phyloP scores from a whole-genome alignment of 352 stramenopile species.

The Globisporangium okanoganense region DNA sequence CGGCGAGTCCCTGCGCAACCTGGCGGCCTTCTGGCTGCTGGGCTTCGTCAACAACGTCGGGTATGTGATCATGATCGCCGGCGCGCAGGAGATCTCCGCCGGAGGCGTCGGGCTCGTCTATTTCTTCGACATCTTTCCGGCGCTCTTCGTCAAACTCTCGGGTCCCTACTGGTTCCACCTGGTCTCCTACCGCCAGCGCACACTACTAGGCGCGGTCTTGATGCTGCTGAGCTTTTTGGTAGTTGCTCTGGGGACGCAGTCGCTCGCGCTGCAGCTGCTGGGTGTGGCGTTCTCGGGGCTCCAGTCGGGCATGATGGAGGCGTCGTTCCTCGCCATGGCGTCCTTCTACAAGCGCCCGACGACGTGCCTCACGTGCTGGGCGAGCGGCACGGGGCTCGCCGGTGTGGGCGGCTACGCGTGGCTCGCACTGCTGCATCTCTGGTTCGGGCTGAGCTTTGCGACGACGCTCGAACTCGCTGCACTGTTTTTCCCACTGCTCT shows the following conservation, averaged over 20 bases:
- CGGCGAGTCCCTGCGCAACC: conserved; percentile 49
- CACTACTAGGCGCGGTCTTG: conserved; percentile 57
- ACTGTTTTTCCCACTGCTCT: conserved; percentile 56
- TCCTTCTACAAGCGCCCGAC: conserved; percentile 74
- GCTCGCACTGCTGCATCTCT: conserved; percentile 74
- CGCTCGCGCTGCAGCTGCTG: conserved; percentile 74
- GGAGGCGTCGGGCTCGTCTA: conserved; percentile 91
- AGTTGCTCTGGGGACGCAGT: conserved; percentile 53
- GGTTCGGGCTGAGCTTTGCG: conserved; percentile 62
- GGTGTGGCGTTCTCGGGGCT: conserved; percentile 86
- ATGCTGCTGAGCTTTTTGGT: conserved; percentile 85
- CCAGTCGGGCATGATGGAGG: conserved; percentile 88
- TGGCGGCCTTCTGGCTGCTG: conserved; percentile 88
- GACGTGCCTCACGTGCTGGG: conserved; percentile 88
- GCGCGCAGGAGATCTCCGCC: conserved; percentile 89
- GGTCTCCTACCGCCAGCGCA: conserved; percentile 85
- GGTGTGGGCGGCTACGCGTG: conserved; percentile 90
- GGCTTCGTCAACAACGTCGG: conserved; percentile 93
- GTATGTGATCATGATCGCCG: conserved; percentile 95
- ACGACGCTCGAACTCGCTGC: conserved; percentile 50
- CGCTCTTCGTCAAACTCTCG: conserved; percentile 85
- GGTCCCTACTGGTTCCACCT: conserved; percentile 94
- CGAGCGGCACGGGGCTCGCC: conserved; percentile 90
- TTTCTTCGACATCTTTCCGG: conserved; percentile 90
- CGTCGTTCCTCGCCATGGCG: conserved; percentile 85